These are phyloP conservation scores for Puccinellia tenuiflora DNA, from an alignment of 176 grass and related monocot genomes.

Conservation along the genomic window DNA sequence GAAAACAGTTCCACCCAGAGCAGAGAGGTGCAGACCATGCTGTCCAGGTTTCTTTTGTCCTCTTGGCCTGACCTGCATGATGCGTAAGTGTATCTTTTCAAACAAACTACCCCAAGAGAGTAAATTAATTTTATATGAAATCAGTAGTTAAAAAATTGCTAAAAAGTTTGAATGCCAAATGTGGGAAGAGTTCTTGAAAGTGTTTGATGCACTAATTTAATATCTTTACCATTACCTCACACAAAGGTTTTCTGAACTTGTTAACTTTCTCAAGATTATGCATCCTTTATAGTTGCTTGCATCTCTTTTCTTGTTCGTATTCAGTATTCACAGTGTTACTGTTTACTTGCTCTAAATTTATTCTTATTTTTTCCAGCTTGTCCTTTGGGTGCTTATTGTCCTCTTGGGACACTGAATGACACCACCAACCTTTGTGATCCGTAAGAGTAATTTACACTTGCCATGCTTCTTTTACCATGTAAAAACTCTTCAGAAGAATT, in stretches of 20 bases:
- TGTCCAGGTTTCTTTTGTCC: constrained; percentile 69
- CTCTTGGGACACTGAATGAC: constrained; percentile 43
- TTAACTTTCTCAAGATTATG: not conserved
- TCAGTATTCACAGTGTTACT: not conserved
- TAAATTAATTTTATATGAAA: constrained; percentile 15
- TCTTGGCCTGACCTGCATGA: constrained; percentile 65
- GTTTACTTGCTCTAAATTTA: not conserved
- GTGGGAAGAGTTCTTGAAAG: not conserved
- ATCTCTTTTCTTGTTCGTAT: not conserved
- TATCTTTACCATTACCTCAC: not conserved
- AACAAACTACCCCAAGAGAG: not conserved
- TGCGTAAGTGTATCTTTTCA: constrained; percentile 41
- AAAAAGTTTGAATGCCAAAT: not conserved
- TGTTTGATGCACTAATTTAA: not conserved
- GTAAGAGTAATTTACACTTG: constrained; percentile 39
- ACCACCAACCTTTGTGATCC: constrained; percentile 64
- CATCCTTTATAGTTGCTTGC: not conserved
- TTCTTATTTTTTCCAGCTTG: constrained; percentile 51
- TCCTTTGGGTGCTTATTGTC: constrained; percentile 81
- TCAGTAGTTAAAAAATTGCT: not conserved
- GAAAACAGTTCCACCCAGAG: constrained; percentile 23
- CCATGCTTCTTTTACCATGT: not conserved
- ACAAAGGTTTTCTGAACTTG: not conserved
- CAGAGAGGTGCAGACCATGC: constrained; percentile 29
- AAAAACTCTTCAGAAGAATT: constrained; percentile 1